phyloP scores from a whole-genome alignment of 148 eudicot genomes.

The Oxyria digyna region DNA sequence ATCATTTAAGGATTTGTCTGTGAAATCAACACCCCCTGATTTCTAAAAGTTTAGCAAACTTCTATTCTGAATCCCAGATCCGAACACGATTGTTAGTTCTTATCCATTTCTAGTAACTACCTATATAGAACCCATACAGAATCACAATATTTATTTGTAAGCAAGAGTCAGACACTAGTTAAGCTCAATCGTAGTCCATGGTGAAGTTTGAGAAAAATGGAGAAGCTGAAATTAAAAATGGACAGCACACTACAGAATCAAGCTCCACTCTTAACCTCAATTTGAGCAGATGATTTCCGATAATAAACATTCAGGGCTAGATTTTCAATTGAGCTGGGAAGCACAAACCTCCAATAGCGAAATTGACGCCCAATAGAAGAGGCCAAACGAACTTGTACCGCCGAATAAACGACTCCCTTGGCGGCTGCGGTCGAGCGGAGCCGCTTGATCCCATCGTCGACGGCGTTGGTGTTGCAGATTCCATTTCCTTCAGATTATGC shows the following conservation, averaged over 20 bases:
- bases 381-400: slow-evolving; percentile 79
- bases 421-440: slow-evolving; percentile 13
- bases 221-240: not conserved
- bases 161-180: not conserved
- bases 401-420: slow-evolving; percentile 34
- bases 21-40: not conserved
- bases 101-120: not conserved
- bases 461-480: slow-evolving; percentile 15
- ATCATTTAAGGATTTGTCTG: not conserved
- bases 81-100: not conserved
- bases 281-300: not conserved
- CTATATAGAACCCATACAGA: not conserved
- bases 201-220: not conserved
- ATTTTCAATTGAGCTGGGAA: not conserved
- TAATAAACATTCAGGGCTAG: not conserved
- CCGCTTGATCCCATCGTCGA: not conserved
- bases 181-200: not conserved
- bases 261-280: not conserved
- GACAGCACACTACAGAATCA: not conserved
- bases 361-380: slow-evolving; percentile 52
- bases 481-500: slow-evolving; percentile 18
- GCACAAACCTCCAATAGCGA: slow-evolving; percentile 69
- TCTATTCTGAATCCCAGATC: not conserved
- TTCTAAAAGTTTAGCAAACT: not conserved
- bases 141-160: not conserved